phyloP scores from a whole-genome alignment of 352 stramenopile genomes.

The Phytopythium litorale region DNA sequence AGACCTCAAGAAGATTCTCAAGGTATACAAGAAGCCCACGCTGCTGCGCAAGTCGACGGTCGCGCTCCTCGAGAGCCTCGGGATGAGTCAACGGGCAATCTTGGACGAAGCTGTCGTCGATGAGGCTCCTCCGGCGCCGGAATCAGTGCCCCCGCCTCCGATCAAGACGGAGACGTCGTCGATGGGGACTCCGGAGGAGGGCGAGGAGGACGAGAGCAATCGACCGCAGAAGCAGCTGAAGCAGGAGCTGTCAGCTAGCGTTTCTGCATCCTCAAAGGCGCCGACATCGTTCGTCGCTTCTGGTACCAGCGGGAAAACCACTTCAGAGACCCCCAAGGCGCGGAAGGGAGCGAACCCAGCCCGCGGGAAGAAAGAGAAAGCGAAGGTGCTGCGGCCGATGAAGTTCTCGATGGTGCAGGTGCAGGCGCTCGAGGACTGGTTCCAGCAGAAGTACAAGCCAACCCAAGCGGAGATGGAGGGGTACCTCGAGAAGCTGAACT shows the following conservation, averaged over 20 bases:
- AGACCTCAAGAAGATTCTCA: constrained; percentile 76
- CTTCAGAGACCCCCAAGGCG: not conserved
- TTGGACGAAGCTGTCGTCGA: constrained; percentile 43
- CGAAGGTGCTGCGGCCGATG: constrained; percentile 66
- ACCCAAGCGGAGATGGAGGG: constrained; percentile 76
- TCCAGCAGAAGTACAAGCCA: constrained; percentile 87
- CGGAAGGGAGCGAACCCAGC: not conserved
- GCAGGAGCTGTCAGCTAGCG: constrained; percentile 3
- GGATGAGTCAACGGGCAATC: constrained; percentile 54
- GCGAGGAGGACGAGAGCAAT: not conserved
- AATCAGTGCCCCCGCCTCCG: constrained; percentile 16
- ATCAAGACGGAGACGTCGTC: constrained; percentile 20
- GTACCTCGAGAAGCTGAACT: constrained; percentile 67
- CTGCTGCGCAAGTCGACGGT: constrained; percentile 71
- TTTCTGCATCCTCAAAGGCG: not conserved
- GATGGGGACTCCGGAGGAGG: constrained; percentile 10
- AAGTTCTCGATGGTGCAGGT: constrained; percentile 86
- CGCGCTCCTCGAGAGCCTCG: constrained; percentile 60
- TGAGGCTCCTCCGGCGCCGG: constrained; percentile 22
- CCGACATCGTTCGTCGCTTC: not conserved
- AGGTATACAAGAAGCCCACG: constrained; percentile 76
- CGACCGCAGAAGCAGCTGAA: constrained; percentile 4
- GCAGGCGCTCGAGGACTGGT: constrained; percentile 75
- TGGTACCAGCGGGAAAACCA: not conserved
- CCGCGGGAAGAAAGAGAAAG: constrained; percentile 25